phyloP scores from a whole-genome alignment of 2,329 filamentous ascomycete species.

The Colletotrichum magnum region DNA sequence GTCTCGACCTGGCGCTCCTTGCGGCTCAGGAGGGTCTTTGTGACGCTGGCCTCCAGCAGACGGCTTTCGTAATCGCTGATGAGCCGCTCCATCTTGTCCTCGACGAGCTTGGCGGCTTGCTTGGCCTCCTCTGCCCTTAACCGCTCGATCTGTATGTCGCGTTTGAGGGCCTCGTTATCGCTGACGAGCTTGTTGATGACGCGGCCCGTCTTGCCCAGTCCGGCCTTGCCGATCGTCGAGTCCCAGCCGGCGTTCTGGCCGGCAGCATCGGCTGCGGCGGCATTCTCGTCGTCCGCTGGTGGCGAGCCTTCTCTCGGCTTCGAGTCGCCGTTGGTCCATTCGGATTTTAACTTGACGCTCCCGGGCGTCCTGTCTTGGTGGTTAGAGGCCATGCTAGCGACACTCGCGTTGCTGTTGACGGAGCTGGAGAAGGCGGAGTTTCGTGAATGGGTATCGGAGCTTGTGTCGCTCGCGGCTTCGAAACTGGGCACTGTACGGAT shows the following conservation, averaged over 20 bases:
- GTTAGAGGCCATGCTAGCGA: slow-evolving; percentile 57
- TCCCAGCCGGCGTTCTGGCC: slow-evolving; percentile 66
- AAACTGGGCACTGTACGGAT: slow-evolving; percentile 72
- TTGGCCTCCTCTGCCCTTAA: slow-evolving; percentile 79
- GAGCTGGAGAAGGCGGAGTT: slow-evolving; percentile 71
- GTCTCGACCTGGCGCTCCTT: slow-evolving; percentile 83
- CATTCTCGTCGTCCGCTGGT: slow-evolving; percentile 32
- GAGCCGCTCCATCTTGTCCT: slow-evolving; percentile 80
- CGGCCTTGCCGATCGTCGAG: slow-evolving; percentile 78
- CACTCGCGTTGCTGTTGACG: slow-evolving; percentile 67
- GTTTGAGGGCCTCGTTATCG: slow-evolving; percentile 83
- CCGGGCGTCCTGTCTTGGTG: slow-evolving; percentile 50
- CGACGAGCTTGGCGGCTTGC: slow-evolving; percentile 75
- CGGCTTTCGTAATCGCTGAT: slow-evolving; percentile 78
- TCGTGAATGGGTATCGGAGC: slow-evolving; percentile 54
- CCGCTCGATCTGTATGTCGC: slow-evolving; percentile 78
- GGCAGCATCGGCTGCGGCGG: slow-evolving; percentile 49
- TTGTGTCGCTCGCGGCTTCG: slow-evolving; percentile 63
- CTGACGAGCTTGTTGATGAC: slow-evolving; percentile 87
- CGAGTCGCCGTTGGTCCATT: slow-evolving; percentile 38
- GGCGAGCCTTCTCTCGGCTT: slow-evolving; percentile 34
- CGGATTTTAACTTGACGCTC: slow-evolving; percentile 54
- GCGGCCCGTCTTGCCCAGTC: slow-evolving; percentile 80
- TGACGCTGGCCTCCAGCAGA: slow-evolving; percentile 78
- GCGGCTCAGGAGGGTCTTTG: slow-evolving; percentile 77